phyloP scores from a whole-genome alignment of 129 eudicot species.

The Tanacetum coccineum region DNA sequence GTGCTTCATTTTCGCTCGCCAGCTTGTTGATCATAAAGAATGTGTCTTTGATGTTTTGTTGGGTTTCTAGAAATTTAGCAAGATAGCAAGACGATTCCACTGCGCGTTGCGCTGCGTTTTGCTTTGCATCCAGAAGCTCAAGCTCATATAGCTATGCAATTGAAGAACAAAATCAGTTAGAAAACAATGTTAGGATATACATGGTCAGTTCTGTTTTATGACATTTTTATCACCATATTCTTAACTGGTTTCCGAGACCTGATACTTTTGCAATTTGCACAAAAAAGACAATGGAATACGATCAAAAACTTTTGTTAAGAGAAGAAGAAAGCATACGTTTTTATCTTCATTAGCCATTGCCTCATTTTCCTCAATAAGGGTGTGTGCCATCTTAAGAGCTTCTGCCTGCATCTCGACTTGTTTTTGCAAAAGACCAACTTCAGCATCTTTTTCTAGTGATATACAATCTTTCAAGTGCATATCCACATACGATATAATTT shows the following conservation, averaged over 20 bases:
- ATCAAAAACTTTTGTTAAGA: not conserved
- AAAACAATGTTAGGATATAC: not conserved
- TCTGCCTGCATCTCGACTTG: constrained; percentile 11
- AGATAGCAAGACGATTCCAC: constrained; percentile 69
- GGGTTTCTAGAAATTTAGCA: constrained; percentile 63
- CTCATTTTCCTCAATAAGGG: constrained; percentile 43
- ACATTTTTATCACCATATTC: too few relatives aligned
- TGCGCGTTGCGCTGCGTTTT: constrained; percentile 44
- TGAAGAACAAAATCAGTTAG: not conserved
- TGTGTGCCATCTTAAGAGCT: not conserved
- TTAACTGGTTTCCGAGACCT: too few relatives aligned
- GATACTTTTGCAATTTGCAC: too few relatives aligned
- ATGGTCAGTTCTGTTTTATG: too few relatives aligned
- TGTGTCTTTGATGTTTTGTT: constrained; percentile 52
- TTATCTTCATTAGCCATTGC: constrained; percentile 44
- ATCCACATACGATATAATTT: constrained; percentile 7
- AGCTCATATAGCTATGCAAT: constrained; percentile 50
- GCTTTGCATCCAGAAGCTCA: constrained; percentile 59
- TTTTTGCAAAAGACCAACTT: constrained; percentile 13
- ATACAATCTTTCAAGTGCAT: constrained; percentile 20
- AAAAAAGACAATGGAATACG: too few relatives aligned
- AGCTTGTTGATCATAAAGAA: constrained; percentile 60
- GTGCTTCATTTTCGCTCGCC: constrained; percentile 57
- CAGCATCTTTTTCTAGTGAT: constrained; percentile 13
- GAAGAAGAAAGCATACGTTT: constrained; percentile 36